These are phyloP conservation scores for Ascochyta lentis DNA, from an alignment of 2,329 filamentous ascomycete genomes.

Conservation along the genomic window DNA sequence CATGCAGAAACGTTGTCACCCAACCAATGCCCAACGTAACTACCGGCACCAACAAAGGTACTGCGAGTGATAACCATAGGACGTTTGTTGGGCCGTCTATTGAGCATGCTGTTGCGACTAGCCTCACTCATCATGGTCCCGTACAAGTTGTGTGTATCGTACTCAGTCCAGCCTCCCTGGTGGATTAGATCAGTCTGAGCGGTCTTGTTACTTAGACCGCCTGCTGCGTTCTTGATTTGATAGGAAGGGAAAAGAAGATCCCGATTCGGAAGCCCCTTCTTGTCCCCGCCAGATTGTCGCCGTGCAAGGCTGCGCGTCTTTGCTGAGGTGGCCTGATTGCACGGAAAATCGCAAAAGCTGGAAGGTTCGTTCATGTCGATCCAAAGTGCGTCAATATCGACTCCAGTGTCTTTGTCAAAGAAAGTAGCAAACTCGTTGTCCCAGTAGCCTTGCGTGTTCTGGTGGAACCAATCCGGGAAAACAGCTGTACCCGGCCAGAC, in stretches of 20 bases:
- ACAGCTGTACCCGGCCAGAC: conserved; percentile 79
- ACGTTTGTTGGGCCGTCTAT: conserved; percentile 68
- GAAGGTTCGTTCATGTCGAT: conserved; percentile 43
- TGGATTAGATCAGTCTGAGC: conserved; percentile 72
- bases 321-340: conserved; percentile 47
- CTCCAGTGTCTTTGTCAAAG: conserved; percentile 67
- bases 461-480: conserved; percentile 79
- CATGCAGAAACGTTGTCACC: conserved; percentile 60
- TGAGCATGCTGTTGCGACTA: conserved; percentile 71
- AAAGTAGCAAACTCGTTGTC: conserved; percentile 70
- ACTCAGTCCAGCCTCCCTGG: conserved; percentile 69
- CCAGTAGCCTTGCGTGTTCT: conserved; percentile 71
- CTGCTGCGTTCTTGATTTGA: conserved; percentile 66
- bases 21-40: conserved; percentile 64
- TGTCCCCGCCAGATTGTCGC: conserved; percentile 45
- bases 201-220: conserved; percentile 54
- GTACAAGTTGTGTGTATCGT: conserved; percentile 79
- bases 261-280: conserved; percentile 65
- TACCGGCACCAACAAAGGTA: conserved; percentile 75
- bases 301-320: not conserved
- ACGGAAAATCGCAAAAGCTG: conserved; percentile 54
- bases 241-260: conserved; percentile 71
- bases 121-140: conserved; percentile 75
- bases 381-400: conserved; percentile 74
- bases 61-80: conserved; percentile 79